A percentile compares a stretch with the other conserved stretches of the same genome.
Evolutionary conservation across 305 asterid species (phyloP).

Genomic region (Ilex paraguariensis): DNA sequence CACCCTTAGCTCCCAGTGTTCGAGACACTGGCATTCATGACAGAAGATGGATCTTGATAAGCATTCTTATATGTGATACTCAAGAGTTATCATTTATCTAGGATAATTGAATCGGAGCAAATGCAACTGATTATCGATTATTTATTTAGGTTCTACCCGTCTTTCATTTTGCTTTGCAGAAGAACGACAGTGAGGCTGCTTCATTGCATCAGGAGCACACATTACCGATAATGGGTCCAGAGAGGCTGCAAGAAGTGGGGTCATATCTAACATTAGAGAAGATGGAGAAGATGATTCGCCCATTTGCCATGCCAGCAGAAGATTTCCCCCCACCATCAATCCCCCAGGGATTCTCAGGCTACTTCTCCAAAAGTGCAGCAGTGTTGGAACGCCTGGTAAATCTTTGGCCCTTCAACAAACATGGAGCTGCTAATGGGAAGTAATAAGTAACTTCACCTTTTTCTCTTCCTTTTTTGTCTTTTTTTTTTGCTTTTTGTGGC

Average conservation of each 20-base stretch:
- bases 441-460: conserved; percentile 4
- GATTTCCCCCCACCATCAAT: conserved; percentile 84
- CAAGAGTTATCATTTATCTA: too few species aligned
- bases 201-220: conserved; percentile 93
- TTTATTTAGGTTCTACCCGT: too few species aligned
- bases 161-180: conserved; percentile 30
- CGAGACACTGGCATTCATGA: too few species aligned
- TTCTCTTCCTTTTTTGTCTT: too few species aligned
- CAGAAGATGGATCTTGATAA: too few species aligned
- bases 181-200: conserved; percentile 59
- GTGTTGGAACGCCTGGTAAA: conserved; percentile 91
- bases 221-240: conserved; percentile 96
- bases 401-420: conserved; percentile 89
- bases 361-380: conserved; percentile 87
- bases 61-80: too few species aligned
- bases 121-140: too few species aligned
- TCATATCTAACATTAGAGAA: conserved; percentile 70
- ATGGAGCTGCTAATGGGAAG: conserved; percentile 41
- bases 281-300: conserved; percentile 86
- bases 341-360: conserved; percentile 89
- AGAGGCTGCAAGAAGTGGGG: conserved; percentile 88
- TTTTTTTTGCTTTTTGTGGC: too few species aligned
- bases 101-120: too few species aligned
- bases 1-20: too few species aligned
- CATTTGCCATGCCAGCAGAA: conserved; percentile 95